A percentile compares a stretch with the other conserved stretches of the same genome.
Conservation (phyloP, 2,329 filamentous ascomycete genomes). For the Scytalidium sp. region DNA sequence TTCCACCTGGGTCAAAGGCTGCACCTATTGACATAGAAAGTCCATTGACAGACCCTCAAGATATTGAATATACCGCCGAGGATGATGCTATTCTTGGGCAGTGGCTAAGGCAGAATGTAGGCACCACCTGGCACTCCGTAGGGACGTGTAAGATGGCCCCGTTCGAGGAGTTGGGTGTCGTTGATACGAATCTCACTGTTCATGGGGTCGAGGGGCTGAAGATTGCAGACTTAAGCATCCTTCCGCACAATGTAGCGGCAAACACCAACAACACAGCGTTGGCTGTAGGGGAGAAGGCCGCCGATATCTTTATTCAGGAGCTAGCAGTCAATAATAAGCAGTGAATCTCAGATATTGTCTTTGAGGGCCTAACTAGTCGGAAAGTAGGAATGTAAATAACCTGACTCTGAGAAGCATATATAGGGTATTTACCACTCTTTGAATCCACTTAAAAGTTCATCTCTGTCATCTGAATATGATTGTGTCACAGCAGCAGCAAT, state of each 20-base stretch:
- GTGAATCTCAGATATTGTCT: too few species aligned
- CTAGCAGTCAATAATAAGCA: too few species aligned
- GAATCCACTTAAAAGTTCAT: too few species aligned
- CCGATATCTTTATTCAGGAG: constrained; percentile 32
- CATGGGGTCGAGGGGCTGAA: constrained; percentile 34
- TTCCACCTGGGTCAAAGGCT: constrained; percentile 36
- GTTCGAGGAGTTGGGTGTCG: constrained; percentile 29
- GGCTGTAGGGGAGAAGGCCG: constrained; percentile 33
- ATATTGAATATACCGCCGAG: constrained; percentile 25
- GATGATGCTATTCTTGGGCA: constrained; percentile 34
- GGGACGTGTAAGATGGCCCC: constrained; percentile 35
- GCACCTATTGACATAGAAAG: constrained; percentile 20
- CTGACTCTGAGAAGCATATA: too few species aligned
- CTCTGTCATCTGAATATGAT: too few species aligned
- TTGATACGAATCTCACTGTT: constrained; percentile 29
- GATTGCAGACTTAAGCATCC: constrained; percentile 34
- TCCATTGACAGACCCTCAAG: neutral
- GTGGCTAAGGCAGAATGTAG: constrained; percentile 32
- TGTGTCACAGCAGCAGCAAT: too few species aligned
- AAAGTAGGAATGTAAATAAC: too few species aligned
- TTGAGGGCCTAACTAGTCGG: too few species aligned
- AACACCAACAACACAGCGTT: constrained; percentile 41
- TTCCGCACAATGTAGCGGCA: constrained; percentile 38
- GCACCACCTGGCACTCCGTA: constrained; percentile 33
- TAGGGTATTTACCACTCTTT: too few species aligned